phyloP scores from a whole-genome alignment of 2,329 filamentous ascomycete species.

The Ceratocystiopsis minuta region DNA sequence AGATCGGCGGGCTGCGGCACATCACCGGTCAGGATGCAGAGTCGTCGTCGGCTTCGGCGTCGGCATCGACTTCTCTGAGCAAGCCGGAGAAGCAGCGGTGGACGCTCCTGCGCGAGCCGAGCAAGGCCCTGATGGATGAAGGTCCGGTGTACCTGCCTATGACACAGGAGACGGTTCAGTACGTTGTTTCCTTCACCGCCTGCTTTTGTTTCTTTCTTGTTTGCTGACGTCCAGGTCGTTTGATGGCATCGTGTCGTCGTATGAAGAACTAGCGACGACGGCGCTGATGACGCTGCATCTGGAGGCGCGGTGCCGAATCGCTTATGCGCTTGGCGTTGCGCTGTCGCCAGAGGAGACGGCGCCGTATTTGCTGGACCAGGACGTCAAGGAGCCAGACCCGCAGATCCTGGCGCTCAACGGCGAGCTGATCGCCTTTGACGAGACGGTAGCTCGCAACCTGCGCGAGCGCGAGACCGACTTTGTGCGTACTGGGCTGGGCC shows the following conservation, averaged over 20 bases:
- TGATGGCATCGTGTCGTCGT: slow-evolving; percentile 69
- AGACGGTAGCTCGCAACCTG: slow-evolving; percentile 57
- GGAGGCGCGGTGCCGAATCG: slow-evolving; percentile 70
- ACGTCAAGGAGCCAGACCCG: slow-evolving; percentile 61
- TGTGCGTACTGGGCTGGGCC: slow-evolving; percentile 57
- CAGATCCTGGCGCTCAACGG: slow-evolving; percentile 69
- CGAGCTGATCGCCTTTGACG: slow-evolving; percentile 74
- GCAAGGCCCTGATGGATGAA: slow-evolving; percentile 39
- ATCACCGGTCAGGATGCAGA: slow-evolving; percentile 36
- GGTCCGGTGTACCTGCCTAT: slow-evolving; percentile 68
- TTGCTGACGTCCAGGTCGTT: slow-evolving; percentile 40
- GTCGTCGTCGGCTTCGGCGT: slow-evolving; percentile 16
- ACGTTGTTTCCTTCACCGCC: slow-evolving; percentile 13
- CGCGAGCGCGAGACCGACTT: slow-evolving; percentile 54
- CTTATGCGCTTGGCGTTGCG: slow-evolving; percentile 54
- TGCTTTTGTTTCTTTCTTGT: not conserved
- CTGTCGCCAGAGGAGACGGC: slow-evolving; percentile 38
- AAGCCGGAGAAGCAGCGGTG: slow-evolving; percentile 51
- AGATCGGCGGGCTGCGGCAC: slow-evolving; percentile 63
- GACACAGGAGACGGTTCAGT: slow-evolving; percentile 67
- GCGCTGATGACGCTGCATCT: slow-evolving; percentile 75
- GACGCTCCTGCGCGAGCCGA: slow-evolving; percentile 57
- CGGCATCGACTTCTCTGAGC: slow-evolving; percentile 15
- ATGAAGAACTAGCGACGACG: slow-evolving; percentile 60
- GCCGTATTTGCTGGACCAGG: slow-evolving; percentile 48